phyloP scores from a whole-genome alignment of 2,329 filamentous ascomycete species.

The Mariannaea sp. region DNA sequence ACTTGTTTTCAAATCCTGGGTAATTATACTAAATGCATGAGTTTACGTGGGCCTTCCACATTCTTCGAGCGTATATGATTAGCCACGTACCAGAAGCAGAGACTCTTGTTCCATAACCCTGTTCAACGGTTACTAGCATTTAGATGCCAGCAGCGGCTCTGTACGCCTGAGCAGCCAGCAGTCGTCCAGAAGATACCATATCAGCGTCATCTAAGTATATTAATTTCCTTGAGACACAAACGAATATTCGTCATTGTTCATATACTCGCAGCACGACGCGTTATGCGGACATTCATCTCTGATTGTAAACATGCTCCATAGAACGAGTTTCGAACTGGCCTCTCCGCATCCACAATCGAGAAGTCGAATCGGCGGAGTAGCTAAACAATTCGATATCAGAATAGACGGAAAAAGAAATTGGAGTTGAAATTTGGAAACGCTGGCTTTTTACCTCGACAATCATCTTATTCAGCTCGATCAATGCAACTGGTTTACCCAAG shows the following conservation, averaged over 20 bases:
- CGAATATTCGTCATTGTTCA: neutral
- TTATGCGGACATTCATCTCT: constrained; percentile 2
- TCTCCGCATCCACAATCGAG: neutral
- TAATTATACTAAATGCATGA: constrained; percentile 3
- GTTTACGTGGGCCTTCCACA: too few species aligned
- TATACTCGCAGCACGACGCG: neutral
- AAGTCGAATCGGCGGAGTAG: constrained; percentile 8
- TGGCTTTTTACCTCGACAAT: constrained; percentile 13
- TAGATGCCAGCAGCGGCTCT: too few species aligned
- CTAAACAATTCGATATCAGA: neutral
- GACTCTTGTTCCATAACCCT: too few species aligned
- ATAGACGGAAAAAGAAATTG: neutral
- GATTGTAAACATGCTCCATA: neutral
- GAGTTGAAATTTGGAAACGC: too few species aligned
- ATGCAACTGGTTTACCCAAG: constrained; percentile 7
- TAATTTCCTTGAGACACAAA: too few species aligned
- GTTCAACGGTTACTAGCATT: too few species aligned
- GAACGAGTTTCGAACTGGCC: neutral
- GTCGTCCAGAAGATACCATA: too few species aligned
- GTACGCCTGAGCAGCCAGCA: too few species aligned
- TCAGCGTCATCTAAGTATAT: too few species aligned
- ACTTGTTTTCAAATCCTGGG: constrained; percentile 2
- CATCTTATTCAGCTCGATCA: constrained; percentile 17
- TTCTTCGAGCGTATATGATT: too few species aligned
- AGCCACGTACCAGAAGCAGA: too few species aligned